A percentile compares a stretch with the other conserved stretches of the same genome.
These are phyloP conservation scores for Atkinsonella hypoxylon DNA, from an alignment of 2,329 filamentous ascomycete species.

Conservation along the genomic window DNA sequence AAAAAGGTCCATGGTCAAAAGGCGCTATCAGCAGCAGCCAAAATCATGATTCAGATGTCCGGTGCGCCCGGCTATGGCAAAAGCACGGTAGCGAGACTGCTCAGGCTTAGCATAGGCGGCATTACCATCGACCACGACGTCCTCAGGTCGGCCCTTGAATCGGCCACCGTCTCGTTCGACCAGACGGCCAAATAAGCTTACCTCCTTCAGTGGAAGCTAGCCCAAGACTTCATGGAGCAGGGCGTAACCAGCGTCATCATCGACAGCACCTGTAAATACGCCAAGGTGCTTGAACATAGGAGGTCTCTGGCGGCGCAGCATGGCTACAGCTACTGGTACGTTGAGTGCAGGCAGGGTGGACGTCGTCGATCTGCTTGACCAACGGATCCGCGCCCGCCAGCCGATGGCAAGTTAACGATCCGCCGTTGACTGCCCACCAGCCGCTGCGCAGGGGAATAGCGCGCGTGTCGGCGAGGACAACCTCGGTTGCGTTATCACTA, in stretches of 20 bases:
- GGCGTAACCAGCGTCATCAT: constrained; percentile 22
- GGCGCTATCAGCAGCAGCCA: too few relatives aligned
- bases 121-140: constrained; percentile 26
- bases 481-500: too few relatives aligned
- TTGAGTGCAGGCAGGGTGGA: constrained; percentile 21
- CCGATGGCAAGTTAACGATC: constrained; percentile 20
- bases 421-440: constrained; percentile 15
- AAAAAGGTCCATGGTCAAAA: too few relatives aligned
- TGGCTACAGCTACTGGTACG: constrained; percentile 15
- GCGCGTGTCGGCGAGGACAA: not conserved
- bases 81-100: constrained; percentile 21
- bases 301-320: constrained; percentile 13
- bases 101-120: constrained; percentile 15
- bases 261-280: constrained; percentile 26
- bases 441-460: constrained; percentile 7
- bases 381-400: constrained; percentile 13
- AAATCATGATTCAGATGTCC: constrained; percentile 26
- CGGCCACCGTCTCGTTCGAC: constrained; percentile 15
- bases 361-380: constrained; percentile 19
- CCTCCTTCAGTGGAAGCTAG: constrained; percentile 23
- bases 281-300: constrained; percentile 19
- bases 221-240: constrained; percentile 22
- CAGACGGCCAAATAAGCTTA: constrained; percentile 20
- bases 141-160: constrained; percentile 21
- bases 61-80: constrained; percentile 28